Percentiles rank a stretch among this genome's conserved stretches.
phyloP scores from a whole-genome alignment of 164 flowering plant species.

The Liriodendron chinense region DNA sequence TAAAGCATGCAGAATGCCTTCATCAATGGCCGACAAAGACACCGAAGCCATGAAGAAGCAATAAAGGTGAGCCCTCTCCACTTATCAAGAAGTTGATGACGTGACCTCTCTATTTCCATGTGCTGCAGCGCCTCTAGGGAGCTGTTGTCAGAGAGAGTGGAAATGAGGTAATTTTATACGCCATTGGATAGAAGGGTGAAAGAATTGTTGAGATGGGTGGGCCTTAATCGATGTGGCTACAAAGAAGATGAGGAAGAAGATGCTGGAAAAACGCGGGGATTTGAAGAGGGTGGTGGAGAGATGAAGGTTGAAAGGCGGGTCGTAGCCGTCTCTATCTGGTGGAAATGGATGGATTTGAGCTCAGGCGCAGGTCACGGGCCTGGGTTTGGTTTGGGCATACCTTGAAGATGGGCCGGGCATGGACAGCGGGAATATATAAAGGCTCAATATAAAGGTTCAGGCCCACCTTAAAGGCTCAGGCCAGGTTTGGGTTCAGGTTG shows the following conservation, averaged over 20 bases:
- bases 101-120: slow-evolving; percentile 76
- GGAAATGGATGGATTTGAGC: too few relatives aligned
- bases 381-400: too few relatives aligned
- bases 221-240: neutral
- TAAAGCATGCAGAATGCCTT: slow-evolving; percentile 38
- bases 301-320: neutral
- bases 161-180: neutral
- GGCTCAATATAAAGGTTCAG: too few relatives aligned
- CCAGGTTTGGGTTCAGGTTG: too few relatives aligned
- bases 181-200: neutral
- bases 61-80: slow-evolving; percentile 46
- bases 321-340: neutral
- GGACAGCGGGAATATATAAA: too few relatives aligned
- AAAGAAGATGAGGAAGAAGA: neutral
- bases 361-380: too few relatives aligned
- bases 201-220: neutral
- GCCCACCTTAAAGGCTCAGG: too few relatives aligned
- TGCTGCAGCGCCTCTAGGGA: slow-evolving; percentile 24
- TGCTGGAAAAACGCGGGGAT: neutral
- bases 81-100: slow-evolving; percentile 56
- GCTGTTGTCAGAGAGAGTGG: neutral
- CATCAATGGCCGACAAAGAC: slow-evolving; percentile 95
- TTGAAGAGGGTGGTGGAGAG: neutral
- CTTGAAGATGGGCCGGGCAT: too few relatives aligned
- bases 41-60: slow-evolving; percentile 93